Evolutionary conservation across 768 basidiomycete species (phyloP), one percentile per base, ranked within the genome.

Genomic region (Gymnopilus dilepis): DNA sequence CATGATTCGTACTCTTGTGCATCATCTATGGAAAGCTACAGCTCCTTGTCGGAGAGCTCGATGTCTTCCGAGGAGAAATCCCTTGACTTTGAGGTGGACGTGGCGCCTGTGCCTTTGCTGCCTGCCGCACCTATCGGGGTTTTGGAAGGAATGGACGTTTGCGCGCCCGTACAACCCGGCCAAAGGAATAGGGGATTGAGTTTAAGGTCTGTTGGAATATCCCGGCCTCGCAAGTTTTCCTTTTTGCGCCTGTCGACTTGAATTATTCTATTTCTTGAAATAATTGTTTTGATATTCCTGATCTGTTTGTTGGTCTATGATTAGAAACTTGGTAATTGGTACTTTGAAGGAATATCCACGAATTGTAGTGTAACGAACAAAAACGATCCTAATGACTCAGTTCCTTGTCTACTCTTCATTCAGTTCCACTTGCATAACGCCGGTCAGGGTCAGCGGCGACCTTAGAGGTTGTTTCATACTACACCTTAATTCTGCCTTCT

Each of bases 21-120:
- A 12, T 60, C 52, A 11, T 60, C 59, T 11, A 31, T 59, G 26
- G 40, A 34, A 31, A 47, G 30, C 41, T 60, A 31, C 30, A 21
- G 17, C 4, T 37, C 50, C 22, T 38, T 24, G 22, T 45, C 59
- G 0, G 47, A 50, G 11, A 50, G 47, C 6, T 6, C 22, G 4
- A 3, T 2, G 17, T 8, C 28, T 6, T 50, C 47, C 22, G 42
- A 43, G 17, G 47, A 50, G 28, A 28, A n/a, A n/a, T 26, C 45
- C 7, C 28, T 26, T 13, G 6, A 31, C 28, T 19, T 3, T 17
- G 28, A 50, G 13, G 28, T 31, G 28, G 28, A 28, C 28, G 12
- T 45, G 43, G 15, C 17, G 1, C 4, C 52, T 38, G 6, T 31
- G 13, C 11, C 52, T 8, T 19, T 1, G 1, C 30, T n/a, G 15